Percentiles rank a stretch among this genome's conserved stretches.
Conservation (phyloP, 2,329 filamentous ascomycete genomes). For the Thyridium curvatum region DNA sequence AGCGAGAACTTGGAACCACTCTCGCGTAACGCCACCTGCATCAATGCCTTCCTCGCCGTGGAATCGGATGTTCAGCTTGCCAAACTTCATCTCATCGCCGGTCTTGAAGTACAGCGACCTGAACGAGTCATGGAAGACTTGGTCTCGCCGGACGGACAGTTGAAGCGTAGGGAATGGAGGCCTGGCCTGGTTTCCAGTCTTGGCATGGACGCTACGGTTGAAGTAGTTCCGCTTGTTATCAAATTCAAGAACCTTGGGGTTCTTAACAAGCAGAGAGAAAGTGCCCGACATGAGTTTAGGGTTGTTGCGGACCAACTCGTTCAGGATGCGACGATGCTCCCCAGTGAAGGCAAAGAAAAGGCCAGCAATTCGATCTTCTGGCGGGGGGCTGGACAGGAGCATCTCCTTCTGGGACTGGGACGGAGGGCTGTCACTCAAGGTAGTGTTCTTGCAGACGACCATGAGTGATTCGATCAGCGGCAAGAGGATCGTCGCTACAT, state of each 20-base stretch:
- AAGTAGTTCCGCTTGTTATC: conserved; percentile 99
- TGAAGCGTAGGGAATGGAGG: conserved; percentile 69
- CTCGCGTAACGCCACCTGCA: conserved; percentile 91
- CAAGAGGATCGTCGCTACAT: conserved; percentile 90
- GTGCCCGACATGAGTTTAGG: conserved; percentile 98
- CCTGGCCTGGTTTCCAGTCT: conserved; percentile 59
- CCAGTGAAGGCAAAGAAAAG: conserved; percentile 98
- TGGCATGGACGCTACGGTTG: conserved; percentile 78
- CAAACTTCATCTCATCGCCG: conserved; percentile 97
- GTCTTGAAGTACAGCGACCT: conserved; percentile 96
- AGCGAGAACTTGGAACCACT: conserved; percentile 98
- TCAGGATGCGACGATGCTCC: conserved; percentile 94
- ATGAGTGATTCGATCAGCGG: conserved; percentile 94
- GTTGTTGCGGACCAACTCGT: conserved; percentile 94
- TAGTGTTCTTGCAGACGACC: conserved; percentile 99
- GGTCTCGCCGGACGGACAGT: conserved; percentile 82
- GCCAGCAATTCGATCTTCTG: conserved; percentile 76
- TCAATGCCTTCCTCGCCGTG: conserved; percentile 96
- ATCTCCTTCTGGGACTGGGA: conserved; percentile 56
- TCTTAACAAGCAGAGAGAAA: conserved; percentile 92
- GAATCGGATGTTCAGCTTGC: conserved; percentile 96
- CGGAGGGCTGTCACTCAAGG: conserved; percentile 61
- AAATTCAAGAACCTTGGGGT: conserved; percentile 97
- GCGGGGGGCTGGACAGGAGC: conserved; percentile 66
- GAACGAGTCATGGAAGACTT: conserved; percentile 98